phyloP scores from a whole-genome alignment of 2,329 filamentous ascomycete genomes.

The Fusarium sp. region DNA sequence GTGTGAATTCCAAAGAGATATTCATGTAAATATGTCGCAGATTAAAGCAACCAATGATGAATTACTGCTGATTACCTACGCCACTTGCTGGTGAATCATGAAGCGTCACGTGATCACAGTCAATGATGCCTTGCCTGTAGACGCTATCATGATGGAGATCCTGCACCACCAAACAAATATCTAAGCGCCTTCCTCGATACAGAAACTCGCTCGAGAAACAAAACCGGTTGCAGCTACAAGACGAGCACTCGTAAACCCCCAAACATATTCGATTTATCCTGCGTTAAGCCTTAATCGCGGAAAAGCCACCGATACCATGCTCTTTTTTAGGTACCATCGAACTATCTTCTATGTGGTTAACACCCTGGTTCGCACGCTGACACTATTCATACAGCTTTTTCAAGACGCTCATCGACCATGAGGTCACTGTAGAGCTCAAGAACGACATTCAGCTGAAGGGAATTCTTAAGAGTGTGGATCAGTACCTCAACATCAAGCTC shows the following conservation, averaged over 20 bases:
- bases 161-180: slow-evolving; percentile 26
- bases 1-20: neutral
- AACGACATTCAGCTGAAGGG: slow-evolving; percentile 98
- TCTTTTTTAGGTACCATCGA: slow-evolving; percentile 56
- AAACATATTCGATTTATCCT: neutral
- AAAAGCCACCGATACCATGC: slow-evolving; percentile 47
- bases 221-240: neutral
- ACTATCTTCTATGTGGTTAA: neutral
- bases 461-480: slow-evolving; percentile 95
- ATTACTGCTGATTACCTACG: neutral
- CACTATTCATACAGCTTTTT: slow-evolving; percentile 75
- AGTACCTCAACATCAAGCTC: slow-evolving; percentile 99
- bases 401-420: slow-evolving; percentile 97
- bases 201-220: neutral
- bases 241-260: accelerated
- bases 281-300: neutral
- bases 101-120: slow-evolving; percentile 22
- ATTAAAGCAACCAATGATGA: neutral
- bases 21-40: neutral
- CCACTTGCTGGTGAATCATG: neutral
- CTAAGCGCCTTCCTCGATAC: slow-evolving; percentile 12
- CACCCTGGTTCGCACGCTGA: slow-evolving; percentile 1
- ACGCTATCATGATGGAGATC: slow-evolving; percentile 35
- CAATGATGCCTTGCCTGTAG: slow-evolving; percentile 4
- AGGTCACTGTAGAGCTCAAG: slow-evolving; percentile 98